Conservation (phyloP, 139 green algal species). For the Tetratostichococcus sp. region DNA sequence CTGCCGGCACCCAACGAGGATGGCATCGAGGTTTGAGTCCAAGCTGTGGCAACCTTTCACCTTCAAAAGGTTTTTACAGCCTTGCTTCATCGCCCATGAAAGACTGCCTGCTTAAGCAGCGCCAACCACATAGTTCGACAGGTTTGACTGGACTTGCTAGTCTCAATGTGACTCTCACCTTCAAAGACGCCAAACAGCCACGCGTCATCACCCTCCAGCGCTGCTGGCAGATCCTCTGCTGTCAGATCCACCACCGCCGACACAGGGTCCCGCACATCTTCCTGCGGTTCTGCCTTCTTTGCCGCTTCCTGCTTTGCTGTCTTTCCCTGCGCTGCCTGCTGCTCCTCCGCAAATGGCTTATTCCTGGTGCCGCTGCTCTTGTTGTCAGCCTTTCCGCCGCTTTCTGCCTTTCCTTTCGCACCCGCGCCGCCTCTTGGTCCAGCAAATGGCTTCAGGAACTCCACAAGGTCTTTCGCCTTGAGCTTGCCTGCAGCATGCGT, state of each 20-base stretch:
- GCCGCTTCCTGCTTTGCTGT: not conserved
- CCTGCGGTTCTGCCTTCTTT: slow-evolving; percentile 17
- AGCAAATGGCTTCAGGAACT: slow-evolving; percentile 18
- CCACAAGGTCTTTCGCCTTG: slow-evolving; percentile 29
- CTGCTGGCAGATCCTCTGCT: not conserved
- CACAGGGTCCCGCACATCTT: slow-evolving; percentile 16
- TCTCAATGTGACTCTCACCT: not conserved
- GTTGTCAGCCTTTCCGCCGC: not conserved
- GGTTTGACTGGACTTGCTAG: too few species aligned
- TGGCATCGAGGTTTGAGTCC: too few species aligned
- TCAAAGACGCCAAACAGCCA: not conserved
- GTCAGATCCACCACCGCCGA: slow-evolving; percentile 2
- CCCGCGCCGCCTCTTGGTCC: not conserved
- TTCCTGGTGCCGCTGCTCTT: not conserved
- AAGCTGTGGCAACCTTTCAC: too few species aligned
- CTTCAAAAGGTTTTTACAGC: too few species aligned
- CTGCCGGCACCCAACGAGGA: too few species aligned
- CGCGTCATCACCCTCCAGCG: not conserved
- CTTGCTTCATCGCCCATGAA: too few species aligned
- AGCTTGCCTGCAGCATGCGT: slow-evolving; percentile 11
- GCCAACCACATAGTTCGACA: too few species aligned
- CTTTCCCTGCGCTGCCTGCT: not conserved
- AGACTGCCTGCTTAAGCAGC: too few species aligned
- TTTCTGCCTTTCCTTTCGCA: too few species aligned
- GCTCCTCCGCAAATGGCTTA: not conserved